phyloP scores from a whole-genome alignment of 1,284 basidiomycete species.

The Phellinidium pouzarii region DNA sequence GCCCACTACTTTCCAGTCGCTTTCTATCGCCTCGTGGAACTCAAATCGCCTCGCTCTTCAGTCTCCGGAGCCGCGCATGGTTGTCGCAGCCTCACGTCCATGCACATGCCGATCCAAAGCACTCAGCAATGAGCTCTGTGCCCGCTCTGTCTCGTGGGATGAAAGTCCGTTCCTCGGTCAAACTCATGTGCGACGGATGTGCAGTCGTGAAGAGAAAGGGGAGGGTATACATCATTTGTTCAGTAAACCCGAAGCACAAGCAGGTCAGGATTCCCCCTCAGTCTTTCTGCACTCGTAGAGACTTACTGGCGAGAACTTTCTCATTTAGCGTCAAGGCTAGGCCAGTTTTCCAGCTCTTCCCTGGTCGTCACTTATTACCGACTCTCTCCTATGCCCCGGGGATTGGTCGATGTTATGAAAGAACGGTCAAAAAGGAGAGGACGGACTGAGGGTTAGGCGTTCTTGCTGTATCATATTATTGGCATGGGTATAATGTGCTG shows the following conservation, averaged over 20 bases:
- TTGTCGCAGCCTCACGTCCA: constrained; percentile 27
- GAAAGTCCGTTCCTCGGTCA: constrained; percentile 95
- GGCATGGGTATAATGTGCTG: constrained; percentile 8
- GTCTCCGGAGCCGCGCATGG: constrained; percentile 23
- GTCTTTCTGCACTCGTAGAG: background rate
- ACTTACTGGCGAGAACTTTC: constrained; percentile 17
- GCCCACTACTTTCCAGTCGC: constrained; percentile 57
- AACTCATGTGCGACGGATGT: constrained; percentile 89
- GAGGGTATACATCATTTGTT: constrained; percentile 89
- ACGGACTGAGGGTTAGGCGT: background rate
- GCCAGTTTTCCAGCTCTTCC: background rate
- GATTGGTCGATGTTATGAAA: too few relatives aligned
- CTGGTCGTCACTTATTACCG: too few relatives aligned
- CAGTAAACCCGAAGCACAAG: constrained; percentile 95
- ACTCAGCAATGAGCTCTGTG: constrained; percentile 22
- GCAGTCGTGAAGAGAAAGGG: constrained; percentile 84
- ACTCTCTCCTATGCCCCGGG: too few relatives aligned
- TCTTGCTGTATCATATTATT: background rate
- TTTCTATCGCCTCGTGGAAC: constrained; percentile 51
- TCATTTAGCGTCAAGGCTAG: constrained; percentile 55
- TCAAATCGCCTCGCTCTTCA: constrained; percentile 9
- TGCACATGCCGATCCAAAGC: constrained; percentile 28
- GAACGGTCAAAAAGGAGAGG: background rate
- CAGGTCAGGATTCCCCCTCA: constrained; percentile 57
- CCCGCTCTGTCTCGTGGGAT: constrained; percentile 64